Evolutionary conservation across 148 eudicot species (phyloP).

Genomic region (Heliamphora exappendiculata): DNA sequence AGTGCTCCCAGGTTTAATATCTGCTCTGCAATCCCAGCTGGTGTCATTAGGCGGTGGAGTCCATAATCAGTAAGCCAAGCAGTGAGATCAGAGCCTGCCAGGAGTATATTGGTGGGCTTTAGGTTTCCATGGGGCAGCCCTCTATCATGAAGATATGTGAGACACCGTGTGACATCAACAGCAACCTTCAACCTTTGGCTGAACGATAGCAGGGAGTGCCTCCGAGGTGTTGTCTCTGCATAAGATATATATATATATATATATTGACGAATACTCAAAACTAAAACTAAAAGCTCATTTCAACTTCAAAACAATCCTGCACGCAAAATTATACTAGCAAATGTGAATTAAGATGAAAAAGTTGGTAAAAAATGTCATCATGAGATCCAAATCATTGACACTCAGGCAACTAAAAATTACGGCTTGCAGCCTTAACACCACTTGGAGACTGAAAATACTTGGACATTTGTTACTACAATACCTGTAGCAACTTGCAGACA

Average conservation of each 20-base stretch:
- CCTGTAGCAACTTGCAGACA: background rate
- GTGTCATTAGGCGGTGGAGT: constrained; percentile 88
- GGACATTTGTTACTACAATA: background rate
- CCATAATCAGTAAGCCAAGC: constrained; percentile 62
- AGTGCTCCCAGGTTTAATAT: constrained; percentile 83
- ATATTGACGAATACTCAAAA: background rate
- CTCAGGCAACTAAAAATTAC: background rate
- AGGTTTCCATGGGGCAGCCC: constrained; percentile 86
- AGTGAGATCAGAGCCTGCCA: constrained; percentile 37
- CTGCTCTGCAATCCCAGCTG: constrained; percentile 84
- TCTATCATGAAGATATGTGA: constrained; percentile 67
- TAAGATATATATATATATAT: background rate
- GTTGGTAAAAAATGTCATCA: background rate
- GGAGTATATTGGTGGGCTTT: constrained; percentile 77
- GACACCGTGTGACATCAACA: constrained; percentile 69
- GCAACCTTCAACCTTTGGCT: constrained; percentile 69
- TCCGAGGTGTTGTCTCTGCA: constrained; percentile 85
- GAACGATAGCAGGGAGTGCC: constrained; percentile 66
- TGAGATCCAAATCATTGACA: background rate
- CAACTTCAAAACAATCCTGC: background rate
- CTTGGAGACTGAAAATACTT: background rate
- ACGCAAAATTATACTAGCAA: background rate
- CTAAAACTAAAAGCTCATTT: background rate
- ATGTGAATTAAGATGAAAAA: background rate
- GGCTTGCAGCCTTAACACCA: background rate